Evolutionary conservation across 306 rosid species (phyloP).

Genomic region (Ochetophila trinervis): DNA sequence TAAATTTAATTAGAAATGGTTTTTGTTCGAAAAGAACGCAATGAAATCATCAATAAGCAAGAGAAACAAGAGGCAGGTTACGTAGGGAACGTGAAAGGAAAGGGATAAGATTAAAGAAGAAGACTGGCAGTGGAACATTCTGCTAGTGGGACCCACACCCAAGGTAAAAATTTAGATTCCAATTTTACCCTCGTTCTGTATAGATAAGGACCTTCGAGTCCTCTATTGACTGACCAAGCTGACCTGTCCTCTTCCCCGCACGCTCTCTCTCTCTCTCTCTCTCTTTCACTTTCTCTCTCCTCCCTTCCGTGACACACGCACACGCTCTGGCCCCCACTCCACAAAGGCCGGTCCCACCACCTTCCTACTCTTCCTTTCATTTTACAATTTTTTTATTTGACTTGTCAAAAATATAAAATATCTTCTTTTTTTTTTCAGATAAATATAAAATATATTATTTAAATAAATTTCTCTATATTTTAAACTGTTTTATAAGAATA

Average conservation of each 20-base stretch:
- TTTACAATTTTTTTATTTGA: no score
- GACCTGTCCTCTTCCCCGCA: background rate
- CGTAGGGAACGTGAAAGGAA: background rate
- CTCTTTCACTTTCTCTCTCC: no score
- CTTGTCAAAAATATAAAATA: no score
- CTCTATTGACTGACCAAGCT: background rate
- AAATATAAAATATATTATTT: no score
- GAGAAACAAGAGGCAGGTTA: background rate
- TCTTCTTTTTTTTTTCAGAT: no score
- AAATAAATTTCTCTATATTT: no score
- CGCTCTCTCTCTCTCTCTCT: slow-evolving; percentile 8
- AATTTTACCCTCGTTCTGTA: background rate
- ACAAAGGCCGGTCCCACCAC: slow-evolving; percentile 26
- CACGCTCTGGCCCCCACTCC: background rate
- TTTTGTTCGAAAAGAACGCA: no score
- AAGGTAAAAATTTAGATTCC: background rate
- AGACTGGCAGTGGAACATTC: slow-evolving; percentile 9
- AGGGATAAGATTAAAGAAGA: slow-evolving; percentile 21
- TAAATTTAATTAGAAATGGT: no score
- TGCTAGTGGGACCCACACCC: slow-evolving; percentile 3
- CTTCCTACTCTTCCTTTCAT: no score
- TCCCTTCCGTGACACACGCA: slow-evolving; percentile 8
- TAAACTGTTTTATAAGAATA: no score
- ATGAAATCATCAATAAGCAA: no score
- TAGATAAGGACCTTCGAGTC: slow-evolving; percentile 30